Conservation (phyloP, 2,329 filamentous ascomycete species). For the Beauveria pseudobassiana region DNA sequence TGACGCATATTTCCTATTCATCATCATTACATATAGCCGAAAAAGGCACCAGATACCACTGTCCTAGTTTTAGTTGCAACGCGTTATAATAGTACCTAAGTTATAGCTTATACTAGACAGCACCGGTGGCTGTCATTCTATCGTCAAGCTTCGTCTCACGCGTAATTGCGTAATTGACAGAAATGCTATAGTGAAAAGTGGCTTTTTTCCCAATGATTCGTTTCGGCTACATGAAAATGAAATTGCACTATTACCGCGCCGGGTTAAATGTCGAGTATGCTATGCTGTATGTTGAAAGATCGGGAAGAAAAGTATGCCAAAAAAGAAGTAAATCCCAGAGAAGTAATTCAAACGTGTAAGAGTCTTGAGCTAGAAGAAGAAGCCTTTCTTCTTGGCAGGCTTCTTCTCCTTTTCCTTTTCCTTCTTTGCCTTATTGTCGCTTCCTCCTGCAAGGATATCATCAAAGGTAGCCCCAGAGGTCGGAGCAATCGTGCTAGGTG, state of each 20-base stretch:
- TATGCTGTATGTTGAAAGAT: not conserved
- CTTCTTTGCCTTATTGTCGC: conserved; percentile 25
- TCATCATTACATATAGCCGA: not conserved
- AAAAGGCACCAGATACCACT: conserved; percentile 4
- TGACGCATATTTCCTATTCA: not conserved
- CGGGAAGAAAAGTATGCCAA: not conserved
- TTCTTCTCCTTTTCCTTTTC: conserved; percentile 33
- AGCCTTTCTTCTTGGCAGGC: conserved; percentile 25
- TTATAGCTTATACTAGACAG: not conserved
- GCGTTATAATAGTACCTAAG: not conserved
- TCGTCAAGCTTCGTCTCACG: not conserved
- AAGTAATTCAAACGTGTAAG: not conserved
- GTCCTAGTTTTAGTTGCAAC: not conserved
- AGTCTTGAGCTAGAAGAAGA: not conserved
- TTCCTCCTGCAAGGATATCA: conserved; percentile 35
- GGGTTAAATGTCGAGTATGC: not conserved
- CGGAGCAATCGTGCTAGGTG: conserved; percentile 16
- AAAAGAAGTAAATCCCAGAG: not conserved
- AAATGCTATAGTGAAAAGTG: not conserved
- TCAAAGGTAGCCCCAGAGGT: conserved; percentile 38
- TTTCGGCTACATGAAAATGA: not conserved
- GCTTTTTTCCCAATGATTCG: not conserved
- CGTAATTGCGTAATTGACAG: not conserved
- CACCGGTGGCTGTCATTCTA: not conserved
- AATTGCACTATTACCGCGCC: not conserved